These are phyloP conservation scores for Rhododendron vialii DNA, from an alignment of 148 eudicot species.

Conservation along the genomic window DNA sequence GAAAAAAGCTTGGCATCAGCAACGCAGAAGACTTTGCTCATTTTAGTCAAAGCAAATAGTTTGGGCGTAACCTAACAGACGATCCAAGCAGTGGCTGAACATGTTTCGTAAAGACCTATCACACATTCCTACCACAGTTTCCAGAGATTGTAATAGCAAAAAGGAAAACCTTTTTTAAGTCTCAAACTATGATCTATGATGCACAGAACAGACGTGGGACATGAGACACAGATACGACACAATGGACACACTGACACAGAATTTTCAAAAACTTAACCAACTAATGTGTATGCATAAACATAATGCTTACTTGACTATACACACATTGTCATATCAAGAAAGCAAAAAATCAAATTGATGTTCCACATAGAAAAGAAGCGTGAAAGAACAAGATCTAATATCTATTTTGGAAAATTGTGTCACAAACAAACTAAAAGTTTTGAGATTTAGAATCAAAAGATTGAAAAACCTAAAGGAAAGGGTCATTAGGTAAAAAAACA, in stretches of 20 bases:
- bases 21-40: not conserved
- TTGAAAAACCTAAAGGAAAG: not conserved
- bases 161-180: not conserved
- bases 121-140: not conserved
- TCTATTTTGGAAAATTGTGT: not conserved
- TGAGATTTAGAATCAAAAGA: not conserved
- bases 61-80: not conserved
- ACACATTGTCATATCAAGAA: not conserved
- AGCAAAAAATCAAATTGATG: not conserved
- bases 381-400: not conserved
- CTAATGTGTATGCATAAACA: not conserved
- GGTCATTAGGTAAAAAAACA: not conserved
- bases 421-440: not conserved
- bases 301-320: not conserved
- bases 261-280: not conserved
- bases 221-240: not conserved
- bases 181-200: not conserved
- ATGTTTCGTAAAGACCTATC: not conserved
- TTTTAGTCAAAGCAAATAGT: not conserved
- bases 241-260: not conserved
- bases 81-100: not conserved
- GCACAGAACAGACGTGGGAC: not conserved
- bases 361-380: not conserved
- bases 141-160: not conserved
- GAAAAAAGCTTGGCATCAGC: not conserved